Evolutionary conservation across 768 basidiomycete genomes (phyloP), one percentile per base, ranked within the genome.

Genomic region (Udeniomyces megalosporus): DNA sequence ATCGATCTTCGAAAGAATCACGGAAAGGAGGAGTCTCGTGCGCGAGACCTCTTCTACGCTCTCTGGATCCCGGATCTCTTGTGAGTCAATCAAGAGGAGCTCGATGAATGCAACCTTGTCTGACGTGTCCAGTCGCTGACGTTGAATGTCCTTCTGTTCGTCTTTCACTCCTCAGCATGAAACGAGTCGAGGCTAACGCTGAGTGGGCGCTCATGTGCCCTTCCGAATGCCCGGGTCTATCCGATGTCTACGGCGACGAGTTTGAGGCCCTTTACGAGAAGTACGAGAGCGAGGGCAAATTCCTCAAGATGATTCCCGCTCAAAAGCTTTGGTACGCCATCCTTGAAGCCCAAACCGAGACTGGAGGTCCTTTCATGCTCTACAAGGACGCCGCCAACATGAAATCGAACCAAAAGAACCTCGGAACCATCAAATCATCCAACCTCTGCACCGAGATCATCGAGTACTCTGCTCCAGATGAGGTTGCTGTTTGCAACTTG

Each of bases 281-380:
- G 66, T 97, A 97, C 70, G 93, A 97, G 76, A 80, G 78, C 61
- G 91, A 92, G 72, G 91, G 90, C 24, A 74, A 74, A 67, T 72
- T 50, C 63, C 3, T 69, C 68, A 86, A 85, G 78, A 80, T 81
- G 20, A 76, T 99, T 67, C 83, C 88, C 49, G 95, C 95, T 2
- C 95, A 97, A 74, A 96, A 97, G 76, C 81, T 99, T 42, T 99
- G 95, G 93, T 96, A 93, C 72, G 90, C 91, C 35, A 83, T 97
- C 68, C 77, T 97, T 45, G 95, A 97, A 70, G 83, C 91, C 14
- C 95, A 99, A 75, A 90, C 93, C 68, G 93, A 99, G 77, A 99
- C 95, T 0, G 95, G 95, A 54, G 85, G 85, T n/a, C 95, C 95
- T 0, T 99, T 96, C 78, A 97, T 97, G 89, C 78, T 88, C 29